Evolutionary conservation across 495 filamentous ascomycete species (phyloP).

Genomic region (Patellaria atrata): DNA sequence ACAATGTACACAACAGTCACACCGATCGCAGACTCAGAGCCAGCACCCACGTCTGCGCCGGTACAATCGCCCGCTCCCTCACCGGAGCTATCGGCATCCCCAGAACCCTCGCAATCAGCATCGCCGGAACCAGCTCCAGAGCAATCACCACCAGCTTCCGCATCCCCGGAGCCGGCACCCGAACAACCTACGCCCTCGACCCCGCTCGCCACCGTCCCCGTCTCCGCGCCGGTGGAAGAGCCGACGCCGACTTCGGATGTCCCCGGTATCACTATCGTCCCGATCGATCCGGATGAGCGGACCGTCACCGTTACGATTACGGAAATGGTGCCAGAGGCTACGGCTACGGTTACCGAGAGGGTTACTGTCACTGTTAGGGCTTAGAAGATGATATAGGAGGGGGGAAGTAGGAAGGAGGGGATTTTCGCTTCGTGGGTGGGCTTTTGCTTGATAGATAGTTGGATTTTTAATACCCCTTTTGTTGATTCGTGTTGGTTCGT

Average conservation of each 20-base stretch:
- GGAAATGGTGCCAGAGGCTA: not conserved
- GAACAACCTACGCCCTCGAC: not conserved
- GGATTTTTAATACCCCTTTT: too few species aligned
- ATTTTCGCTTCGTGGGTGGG: too few species aligned
- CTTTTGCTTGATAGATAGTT: too few species aligned
- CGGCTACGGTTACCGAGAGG: slow-evolving; percentile 9
- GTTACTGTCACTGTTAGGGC: slow-evolving; percentile 8
- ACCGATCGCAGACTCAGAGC: not conserved
- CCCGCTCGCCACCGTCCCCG: slow-evolving; percentile 2
- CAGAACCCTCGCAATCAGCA: not conserved
- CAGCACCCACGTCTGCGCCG: not conserved
- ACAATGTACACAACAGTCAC: not conserved
- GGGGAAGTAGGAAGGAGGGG: too few species aligned
- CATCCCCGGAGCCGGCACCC: slow-evolving; percentile 1
- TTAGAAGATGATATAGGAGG: too few species aligned
- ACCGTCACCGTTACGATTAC: slow-evolving; percentile 16
- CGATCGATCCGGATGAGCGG: slow-evolving; percentile 11
- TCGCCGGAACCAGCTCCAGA: not conserved
- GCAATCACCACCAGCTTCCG: not conserved
- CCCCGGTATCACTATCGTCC: slow-evolving; percentile 8
- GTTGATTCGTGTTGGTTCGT: too few species aligned
- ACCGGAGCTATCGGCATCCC: slow-evolving; percentile 1
- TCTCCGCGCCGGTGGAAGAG: slow-evolving; percentile 4
- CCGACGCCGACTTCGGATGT: slow-evolving; percentile 1
- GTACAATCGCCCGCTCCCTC: not conserved